Evolutionary conservation across 78 protist genomes (phyloP).

Genomic region (Polysphondylium violaceum): DNA sequence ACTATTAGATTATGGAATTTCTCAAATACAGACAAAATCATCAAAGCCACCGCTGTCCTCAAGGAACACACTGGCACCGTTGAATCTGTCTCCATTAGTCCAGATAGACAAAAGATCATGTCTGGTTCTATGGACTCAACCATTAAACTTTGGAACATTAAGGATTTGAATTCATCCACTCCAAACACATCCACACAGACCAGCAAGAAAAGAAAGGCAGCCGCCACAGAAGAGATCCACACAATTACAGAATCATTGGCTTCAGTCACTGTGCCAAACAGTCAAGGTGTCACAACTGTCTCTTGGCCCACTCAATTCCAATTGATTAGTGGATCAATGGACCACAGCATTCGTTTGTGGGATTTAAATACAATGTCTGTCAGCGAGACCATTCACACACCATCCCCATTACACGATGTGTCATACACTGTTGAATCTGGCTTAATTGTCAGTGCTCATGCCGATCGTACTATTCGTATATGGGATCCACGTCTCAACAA

Average conservation of each 20-base stretch:
- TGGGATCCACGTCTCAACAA: constrained; percentile 78
- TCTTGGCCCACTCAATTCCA: constrained; percentile 68
- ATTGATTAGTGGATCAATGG: constrained; percentile 64
- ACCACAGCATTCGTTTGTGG: constrained; percentile 75
- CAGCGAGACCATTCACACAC: constrained; percentile 18
- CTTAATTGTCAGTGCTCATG: constrained; percentile 61
- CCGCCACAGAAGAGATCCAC: neutral
- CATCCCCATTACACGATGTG: constrained; percentile 1
- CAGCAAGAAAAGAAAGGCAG: constrained; percentile 5
- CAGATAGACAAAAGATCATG: constrained; percentile 26
- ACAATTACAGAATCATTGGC: constrained; percentile 21
- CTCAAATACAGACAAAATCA: neutral
- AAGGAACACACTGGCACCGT: constrained; percentile 54
- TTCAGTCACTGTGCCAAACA: constrained; percentile 33
- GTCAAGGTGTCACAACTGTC: constrained; percentile 67
- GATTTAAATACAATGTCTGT: constrained; percentile 45
- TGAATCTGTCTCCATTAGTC: constrained; percentile 35
- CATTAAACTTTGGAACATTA: constrained; percentile 34
- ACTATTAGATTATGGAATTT: constrained; percentile 63
- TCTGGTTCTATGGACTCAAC: constrained; percentile 32
- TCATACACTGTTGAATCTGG: constrained; percentile 43
- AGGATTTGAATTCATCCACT: neutral
- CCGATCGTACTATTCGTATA: constrained; percentile 65
- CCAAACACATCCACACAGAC: neutral
- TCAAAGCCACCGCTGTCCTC: neutral